phyloP scores from a whole-genome alignment of 495 filamentous ascomycete genomes.

The Penicillium atrosanguineum region DNA sequence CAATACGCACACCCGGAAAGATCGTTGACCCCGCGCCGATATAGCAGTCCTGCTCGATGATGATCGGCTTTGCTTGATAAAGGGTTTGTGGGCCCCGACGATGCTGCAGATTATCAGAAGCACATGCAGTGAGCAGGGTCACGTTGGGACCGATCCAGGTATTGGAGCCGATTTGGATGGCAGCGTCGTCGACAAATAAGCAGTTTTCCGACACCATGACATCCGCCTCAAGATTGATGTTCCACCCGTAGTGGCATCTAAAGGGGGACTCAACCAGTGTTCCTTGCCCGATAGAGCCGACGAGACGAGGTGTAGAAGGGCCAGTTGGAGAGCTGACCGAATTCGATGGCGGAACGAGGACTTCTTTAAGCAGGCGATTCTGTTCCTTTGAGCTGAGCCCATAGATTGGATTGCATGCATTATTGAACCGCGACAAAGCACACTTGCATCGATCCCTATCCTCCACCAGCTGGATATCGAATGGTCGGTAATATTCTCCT shows the following conservation, averaged over 20 bases:
- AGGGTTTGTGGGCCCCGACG: constrained; percentile 72
- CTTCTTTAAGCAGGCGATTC: constrained; percentile 72
- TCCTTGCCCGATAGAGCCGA: constrained; percentile 69
- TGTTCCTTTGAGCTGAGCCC: constrained; percentile 77
- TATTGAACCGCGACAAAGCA: constrained; percentile 87
- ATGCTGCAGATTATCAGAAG: constrained; percentile 71
- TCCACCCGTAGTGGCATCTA: constrained; percentile 93
- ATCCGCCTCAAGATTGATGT: constrained; percentile 83
- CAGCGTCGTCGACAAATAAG: constrained; percentile 76
- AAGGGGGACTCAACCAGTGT: constrained; percentile 87
- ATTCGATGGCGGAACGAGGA: constrained; percentile 53
- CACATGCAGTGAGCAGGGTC: constrained; percentile 74
- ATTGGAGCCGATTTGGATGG: constrained; percentile 69
- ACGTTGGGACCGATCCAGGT: constrained; percentile 87
- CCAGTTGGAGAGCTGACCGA: constrained; percentile 47
- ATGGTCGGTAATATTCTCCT: constrained; percentile 77
- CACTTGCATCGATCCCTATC: constrained; percentile 85
- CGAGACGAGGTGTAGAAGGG: constrained; percentile 30
- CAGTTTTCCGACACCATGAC: constrained; percentile 86
- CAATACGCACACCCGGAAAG: constrained; percentile 54
- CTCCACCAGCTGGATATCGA: constrained; percentile 71
- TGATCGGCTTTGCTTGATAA: constrained; percentile 68
- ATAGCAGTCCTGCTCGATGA: constrained; percentile 86
- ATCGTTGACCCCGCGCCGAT: constrained; percentile 85
- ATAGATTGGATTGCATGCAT: constrained; percentile 73